Percentiles rank a stretch among this genome's conserved stretches.
phyloP scores from a whole-genome alignment of 805 yeast species.

The Ogataea pini region DNA sequence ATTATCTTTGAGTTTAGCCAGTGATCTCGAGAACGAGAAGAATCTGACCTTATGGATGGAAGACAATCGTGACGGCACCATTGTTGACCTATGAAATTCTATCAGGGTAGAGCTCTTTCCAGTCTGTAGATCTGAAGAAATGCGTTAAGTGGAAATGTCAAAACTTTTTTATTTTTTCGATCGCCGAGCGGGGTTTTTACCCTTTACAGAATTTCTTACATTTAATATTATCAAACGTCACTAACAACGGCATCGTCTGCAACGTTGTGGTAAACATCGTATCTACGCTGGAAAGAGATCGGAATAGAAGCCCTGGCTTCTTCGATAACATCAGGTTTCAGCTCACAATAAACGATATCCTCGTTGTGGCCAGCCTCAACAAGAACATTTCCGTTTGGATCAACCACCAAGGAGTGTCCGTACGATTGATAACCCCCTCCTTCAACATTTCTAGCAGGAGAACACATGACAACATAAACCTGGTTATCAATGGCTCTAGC shows the following conservation, averaged over 20 bases:
- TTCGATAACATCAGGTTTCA: conserved; percentile 61
- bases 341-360: conserved; percentile 70
- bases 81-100: no score
- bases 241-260: conserved; percentile 25
- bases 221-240: conserved; percentile 18
- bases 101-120: no score
- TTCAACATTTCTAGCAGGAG: conserved; percentile 75
- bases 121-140: no score
- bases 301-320: conserved; percentile 69
- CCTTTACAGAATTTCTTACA: background rate
- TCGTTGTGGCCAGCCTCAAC: conserved; percentile 80
- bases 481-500: conserved; percentile 78
- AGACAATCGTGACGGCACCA: background rate
- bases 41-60: no score
- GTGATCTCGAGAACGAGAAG: background rate
- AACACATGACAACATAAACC: conserved; percentile 71
- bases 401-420: conserved; percentile 66
- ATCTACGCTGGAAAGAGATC: conserved; percentile 67
- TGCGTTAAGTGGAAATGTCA: no score
- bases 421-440: conserved; percentile 61
- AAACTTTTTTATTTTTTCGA: background rate
- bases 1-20: conserved; percentile 7
- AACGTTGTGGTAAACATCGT: conserved; percentile 59
- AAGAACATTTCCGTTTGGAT: conserved; percentile 59
- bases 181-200: background rate